Evolutionary conservation across 805 yeast genomes (phyloP), one percentile per base, ranked within the genome.

Genomic region (Sugiyamaella chiloensis): DNA sequence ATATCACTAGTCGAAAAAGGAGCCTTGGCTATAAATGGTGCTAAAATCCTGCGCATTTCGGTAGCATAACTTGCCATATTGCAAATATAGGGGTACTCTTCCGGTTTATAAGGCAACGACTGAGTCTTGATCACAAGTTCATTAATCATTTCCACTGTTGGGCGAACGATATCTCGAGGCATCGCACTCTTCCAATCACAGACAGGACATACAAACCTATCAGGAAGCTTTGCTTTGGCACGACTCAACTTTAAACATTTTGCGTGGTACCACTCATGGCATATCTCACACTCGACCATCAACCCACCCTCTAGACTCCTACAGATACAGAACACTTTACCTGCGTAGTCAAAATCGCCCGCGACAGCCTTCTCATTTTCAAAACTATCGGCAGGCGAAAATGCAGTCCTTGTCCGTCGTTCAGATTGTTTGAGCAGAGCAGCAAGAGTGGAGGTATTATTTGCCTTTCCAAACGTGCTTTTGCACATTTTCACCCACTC

Each of bases 201-300:
- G 20, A 79, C 55, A 1, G 83, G 75, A 64, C 87, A 81, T 11
- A 72, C 62, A 54, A 73, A 81, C 8, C 62, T 63, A n/a, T 64
- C 69, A 29, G 67, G 62, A 2, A 65, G 67, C 42, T 52, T 51
- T n/a, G 53, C n/a, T 29, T 56, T 50, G 19, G 53, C 52, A 19
- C 61, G 51, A 1, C 60, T 51, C n/a, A 57, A 45, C 44, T 56
- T 55, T 34, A 89, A 89, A 71, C 97, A 89, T 64, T 73, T 85
- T 1, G 93, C 95, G 61, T 89, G 97, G 61, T 17, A 96, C 96
- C 96, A 89, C 7, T 83, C 95, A 9, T 86, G 80, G 65, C 97
- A 89, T 50, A 74, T 73, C 57, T 88, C 96, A 71, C 97, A 89
- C 64, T 88, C 95, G 42, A 90, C 81, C 24, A 95, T 87, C 60